Evolutionary conservation across 805 yeast species (phyloP).

Genomic region (Candida adriatica): DNA sequence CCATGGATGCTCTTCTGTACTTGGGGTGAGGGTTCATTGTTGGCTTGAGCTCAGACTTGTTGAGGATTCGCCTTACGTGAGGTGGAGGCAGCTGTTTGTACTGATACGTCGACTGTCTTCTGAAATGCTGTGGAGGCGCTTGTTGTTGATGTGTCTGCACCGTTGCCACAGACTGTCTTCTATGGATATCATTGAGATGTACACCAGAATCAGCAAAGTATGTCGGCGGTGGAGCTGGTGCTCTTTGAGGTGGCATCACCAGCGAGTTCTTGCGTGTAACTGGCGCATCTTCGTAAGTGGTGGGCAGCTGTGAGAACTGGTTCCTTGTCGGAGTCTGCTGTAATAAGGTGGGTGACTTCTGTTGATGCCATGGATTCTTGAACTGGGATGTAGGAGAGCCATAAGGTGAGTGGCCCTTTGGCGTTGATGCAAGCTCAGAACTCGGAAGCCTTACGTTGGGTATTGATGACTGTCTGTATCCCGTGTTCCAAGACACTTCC

Average conservation of each 20-base stretch:
- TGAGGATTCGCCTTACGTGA: constrained; percentile 33
- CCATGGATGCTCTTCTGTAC: constrained; percentile 62
- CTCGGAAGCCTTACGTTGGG: constrained; percentile 10
- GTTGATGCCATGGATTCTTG: constrained; percentile 23
- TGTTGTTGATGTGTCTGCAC: constrained; percentile 17
- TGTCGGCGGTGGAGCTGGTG: constrained; percentile 37
- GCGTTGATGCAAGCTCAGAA: constrained; percentile 5
- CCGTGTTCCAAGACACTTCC: constrained; percentile 21
- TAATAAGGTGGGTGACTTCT: constrained; percentile 12
- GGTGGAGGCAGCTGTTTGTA: constrained; percentile 39
- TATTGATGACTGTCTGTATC: constrained; percentile 15
- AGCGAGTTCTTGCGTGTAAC: constrained; percentile 20
- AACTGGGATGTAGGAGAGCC: constrained; percentile 25
- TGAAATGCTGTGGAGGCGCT: constrained; percentile 7
- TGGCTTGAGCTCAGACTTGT: constrained; percentile 53
- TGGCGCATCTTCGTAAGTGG: constrained; percentile 40
- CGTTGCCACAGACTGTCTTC: constrained; percentile 33
- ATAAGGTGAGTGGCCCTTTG: constrained; percentile 15
- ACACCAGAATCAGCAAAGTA: constrained; percentile 26
- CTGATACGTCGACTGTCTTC: constrained; percentile 24
- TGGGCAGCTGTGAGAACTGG: constrained; percentile 33
- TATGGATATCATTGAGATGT: constrained; percentile 23
- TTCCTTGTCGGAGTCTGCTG: constrained; percentile 19
- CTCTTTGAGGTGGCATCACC: constrained; percentile 37
- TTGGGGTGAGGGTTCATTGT: constrained; percentile 54